A percentile compares a stretch with the other conserved stretches of the same genome.
Evolutionary conservation across 306 rosid species (phyloP).

Genomic region (Morella rubra): DNA sequence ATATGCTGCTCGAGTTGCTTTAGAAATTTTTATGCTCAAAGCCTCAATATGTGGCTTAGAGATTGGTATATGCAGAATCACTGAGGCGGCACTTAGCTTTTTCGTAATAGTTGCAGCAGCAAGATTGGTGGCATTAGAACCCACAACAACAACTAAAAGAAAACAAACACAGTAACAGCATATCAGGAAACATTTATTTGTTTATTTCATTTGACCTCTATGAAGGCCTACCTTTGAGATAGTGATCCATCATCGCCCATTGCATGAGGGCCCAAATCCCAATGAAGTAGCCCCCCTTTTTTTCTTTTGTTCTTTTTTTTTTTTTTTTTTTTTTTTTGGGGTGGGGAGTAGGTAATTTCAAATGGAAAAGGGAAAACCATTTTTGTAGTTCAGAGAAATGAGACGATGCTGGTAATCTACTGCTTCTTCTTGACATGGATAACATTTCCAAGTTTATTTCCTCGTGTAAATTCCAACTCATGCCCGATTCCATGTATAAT

Average conservation of each 20-base stretch:
- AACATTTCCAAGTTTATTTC: neutral
- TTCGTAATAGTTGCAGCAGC: constrained; percentile 21
- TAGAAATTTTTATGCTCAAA: constrained; percentile 23
- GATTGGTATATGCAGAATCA: constrained; percentile 36
- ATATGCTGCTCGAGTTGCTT: constrained; percentile 17
- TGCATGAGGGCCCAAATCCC: constrained; percentile 13
- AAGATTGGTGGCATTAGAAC: constrained; percentile 15
- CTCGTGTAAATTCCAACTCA: neutral
- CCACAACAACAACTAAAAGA: constrained; percentile 11
- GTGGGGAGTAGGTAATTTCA: too few relatives aligned
- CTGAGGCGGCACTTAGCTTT: constrained; percentile 25
- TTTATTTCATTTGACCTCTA: constrained; percentile 23
- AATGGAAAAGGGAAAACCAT: too few relatives aligned
- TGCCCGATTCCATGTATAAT: neutral
- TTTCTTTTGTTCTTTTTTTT: neutral
- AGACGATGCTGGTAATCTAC: neutral
- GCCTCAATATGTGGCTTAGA: constrained; percentile 22
- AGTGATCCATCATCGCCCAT: constrained; percentile 19
- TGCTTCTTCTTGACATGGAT: neutral
- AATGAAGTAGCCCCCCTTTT: neutral
- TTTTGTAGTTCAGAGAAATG: neutral
- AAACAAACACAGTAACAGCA: constrained; percentile 32
- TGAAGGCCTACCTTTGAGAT: constrained; percentile 25
- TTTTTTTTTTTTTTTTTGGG: neutral
- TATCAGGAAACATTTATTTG: neutral